phyloP scores from a whole-genome alignment of 169 alveolate species.

The Plasmodium gonderi region DNA sequence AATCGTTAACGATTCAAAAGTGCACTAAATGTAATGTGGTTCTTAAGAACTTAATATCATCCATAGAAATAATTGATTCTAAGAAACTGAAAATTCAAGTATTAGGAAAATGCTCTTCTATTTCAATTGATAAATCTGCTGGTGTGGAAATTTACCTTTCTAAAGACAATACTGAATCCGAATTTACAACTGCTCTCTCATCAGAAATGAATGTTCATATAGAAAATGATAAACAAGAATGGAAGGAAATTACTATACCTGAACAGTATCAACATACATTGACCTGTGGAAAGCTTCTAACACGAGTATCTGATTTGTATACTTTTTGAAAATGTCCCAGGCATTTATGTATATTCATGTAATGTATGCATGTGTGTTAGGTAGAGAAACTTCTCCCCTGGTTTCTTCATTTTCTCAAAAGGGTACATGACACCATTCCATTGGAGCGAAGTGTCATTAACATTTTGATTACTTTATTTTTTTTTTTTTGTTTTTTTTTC shows the following conservation, averaged over 20 bases:
- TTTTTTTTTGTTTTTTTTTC: neutral
- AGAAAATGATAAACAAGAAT: constrained; percentile 75
- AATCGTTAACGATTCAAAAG: constrained; percentile 62
- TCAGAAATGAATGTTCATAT: constrained; percentile 80
- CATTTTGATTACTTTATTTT: neutral
- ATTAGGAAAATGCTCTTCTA: constrained; percentile 74
- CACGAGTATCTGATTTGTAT: constrained; percentile 84
- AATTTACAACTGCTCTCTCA: constrained; percentile 80
- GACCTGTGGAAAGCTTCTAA: constrained; percentile 48
- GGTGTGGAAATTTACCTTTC: constrained; percentile 78
- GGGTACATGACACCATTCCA: no score
- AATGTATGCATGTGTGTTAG: no score
- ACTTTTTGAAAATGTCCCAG: constrained; percentile 15
- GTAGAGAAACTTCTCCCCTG: no score
- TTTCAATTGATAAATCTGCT: constrained; percentile 80
- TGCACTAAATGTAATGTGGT: constrained; percentile 62
- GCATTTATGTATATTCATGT: no score
- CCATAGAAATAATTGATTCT: constrained; percentile 79
- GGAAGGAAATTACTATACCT: constrained; percentile 82
- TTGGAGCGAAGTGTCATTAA: neutral
- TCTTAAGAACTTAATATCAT: constrained; percentile 73
- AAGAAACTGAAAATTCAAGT: constrained; percentile 79
- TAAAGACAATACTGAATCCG: constrained; percentile 73
- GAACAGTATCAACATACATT: constrained; percentile 82
- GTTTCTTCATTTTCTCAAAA: no score